Evolutionary conservation across 2,329 filamentous ascomycete genomes (phyloP).

Genomic region (Myriosclerotinia curreyana): DNA sequence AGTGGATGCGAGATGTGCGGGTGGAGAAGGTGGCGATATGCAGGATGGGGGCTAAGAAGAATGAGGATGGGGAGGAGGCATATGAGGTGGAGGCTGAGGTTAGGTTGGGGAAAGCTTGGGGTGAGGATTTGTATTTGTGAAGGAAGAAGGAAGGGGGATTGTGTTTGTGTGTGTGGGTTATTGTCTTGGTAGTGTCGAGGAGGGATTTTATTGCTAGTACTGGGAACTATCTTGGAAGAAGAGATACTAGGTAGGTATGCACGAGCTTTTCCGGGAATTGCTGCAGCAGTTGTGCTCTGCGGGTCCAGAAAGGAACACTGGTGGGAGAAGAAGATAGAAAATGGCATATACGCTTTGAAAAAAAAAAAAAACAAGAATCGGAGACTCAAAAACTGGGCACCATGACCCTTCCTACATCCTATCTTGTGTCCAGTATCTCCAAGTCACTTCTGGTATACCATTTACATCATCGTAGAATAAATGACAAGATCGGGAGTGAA

Average conservation of each 20-base stretch:
- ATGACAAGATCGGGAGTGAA: not conserved
- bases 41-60: constrained; percentile 76
- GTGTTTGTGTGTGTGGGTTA: no score
- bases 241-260: not conserved
- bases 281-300: not conserved
- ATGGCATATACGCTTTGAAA: not conserved
- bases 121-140: not conserved
- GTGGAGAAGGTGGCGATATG: constrained; percentile 76
- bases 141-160: not conserved
- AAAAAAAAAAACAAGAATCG: not conserved
- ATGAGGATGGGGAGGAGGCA: constrained; percentile 31
- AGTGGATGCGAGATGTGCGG: constrained; percentile 67
- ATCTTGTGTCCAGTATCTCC: not conserved
- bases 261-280: not conserved
- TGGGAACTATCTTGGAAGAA: not conserved
- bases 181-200: no score
- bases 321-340: not conserved
- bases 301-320: not conserved
- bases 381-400: not conserved
- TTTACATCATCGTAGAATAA: constrained; percentile 4
- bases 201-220: not conserved
- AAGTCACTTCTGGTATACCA: constrained; percentile 9
- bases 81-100: constrained; percentile 35
- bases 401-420: not conserved
- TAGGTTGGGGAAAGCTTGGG: not conserved